Evolutionary conservation across 768 basidiomycete species (phyloP).

Genomic region (Xerocomellus intermedius): DNA sequence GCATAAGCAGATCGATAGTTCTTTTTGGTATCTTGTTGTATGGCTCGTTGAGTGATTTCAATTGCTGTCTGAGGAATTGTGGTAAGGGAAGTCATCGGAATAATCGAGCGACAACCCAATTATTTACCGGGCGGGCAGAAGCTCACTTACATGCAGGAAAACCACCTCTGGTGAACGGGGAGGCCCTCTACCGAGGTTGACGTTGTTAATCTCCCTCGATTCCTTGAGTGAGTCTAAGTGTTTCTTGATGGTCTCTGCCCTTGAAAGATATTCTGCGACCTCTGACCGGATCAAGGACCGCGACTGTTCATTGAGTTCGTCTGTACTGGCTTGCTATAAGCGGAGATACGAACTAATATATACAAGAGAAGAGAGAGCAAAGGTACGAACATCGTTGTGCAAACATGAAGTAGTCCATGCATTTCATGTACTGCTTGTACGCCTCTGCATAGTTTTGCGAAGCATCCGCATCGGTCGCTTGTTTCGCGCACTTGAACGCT

Average conservation of each 20-base stretch:
- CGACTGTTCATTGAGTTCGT: constrained; percentile 90
- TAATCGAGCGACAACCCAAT: background rate
- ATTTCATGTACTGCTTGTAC: constrained; percentile 91
- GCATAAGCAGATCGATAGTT: constrained; percentile 92
- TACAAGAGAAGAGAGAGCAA: background rate
- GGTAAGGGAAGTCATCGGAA: background rate
- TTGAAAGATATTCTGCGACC: constrained; percentile 83
- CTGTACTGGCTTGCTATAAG: constrained; percentile 14
- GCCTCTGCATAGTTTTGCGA: constrained; percentile 90
- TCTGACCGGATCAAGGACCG: constrained; percentile 80
- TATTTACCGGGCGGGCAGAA: background rate
- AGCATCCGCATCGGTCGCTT: constrained; percentile 84
- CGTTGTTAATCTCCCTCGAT: background rate
- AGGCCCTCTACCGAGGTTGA: background rate
- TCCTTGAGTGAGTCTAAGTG: constrained; percentile 46
- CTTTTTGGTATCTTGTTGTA: constrained; percentile 85
- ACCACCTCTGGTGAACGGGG: constrained; percentile 18
- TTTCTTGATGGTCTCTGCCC: constrained; percentile 87
- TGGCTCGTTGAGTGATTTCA: constrained; percentile 83
- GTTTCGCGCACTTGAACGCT: constrained; percentile 85
- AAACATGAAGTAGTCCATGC: constrained; percentile 96
- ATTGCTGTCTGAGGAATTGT: constrained; percentile 57
- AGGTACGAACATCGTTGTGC: constrained; percentile 76
- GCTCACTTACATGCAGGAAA: constrained; percentile 15
- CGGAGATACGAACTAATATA: background rate